phyloP scores from a whole-genome alignment of 306 rosid genomes.

The Alnus glutinosa region DNA sequence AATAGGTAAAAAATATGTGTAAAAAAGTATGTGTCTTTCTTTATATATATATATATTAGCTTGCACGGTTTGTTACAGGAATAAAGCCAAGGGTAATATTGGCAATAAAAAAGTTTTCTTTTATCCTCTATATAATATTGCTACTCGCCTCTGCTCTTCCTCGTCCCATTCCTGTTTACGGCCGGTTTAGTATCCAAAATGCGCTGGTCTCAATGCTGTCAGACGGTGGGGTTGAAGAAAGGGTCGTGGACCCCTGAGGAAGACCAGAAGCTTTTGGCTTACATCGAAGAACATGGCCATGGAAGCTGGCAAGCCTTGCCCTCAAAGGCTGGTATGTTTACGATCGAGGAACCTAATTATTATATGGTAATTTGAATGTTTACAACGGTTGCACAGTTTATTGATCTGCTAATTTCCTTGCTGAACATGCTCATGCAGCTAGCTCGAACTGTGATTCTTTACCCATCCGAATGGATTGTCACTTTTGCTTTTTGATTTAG shows the following conservation, averaged over 20 bases:
- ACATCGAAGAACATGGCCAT: not conserved
- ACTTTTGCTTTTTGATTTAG: no score
- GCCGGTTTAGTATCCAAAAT: not conserved
- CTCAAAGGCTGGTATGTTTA: conserved; percentile 24
- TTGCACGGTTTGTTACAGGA: no score
- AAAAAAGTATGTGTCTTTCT: no score
- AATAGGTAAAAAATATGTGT: no score
- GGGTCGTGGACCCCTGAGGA: conserved; percentile 41
- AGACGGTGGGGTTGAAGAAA: conserved; percentile 34
- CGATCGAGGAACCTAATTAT: not conserved
- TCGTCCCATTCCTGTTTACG: not conserved
- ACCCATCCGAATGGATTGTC: no score
- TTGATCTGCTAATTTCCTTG: no score
- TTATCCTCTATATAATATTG: conserved; percentile 15
- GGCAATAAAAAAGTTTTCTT: not conserved
- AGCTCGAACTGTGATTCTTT: no score
- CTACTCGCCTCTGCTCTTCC: not conserved
- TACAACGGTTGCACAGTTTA: no score
- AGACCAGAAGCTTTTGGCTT: conserved; percentile 15
- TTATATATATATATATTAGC: no score
- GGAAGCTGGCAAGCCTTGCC: conserved; percentile 31
- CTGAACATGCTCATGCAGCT: no score
- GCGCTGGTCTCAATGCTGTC: conserved; percentile 36
- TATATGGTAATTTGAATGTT: no score
- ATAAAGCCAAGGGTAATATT: no score